These are phyloP conservation scores for Ascochyta clinopodiicola DNA, from an alignment of 2,329 filamentous ascomycete genomes.

Conservation along the genomic window DNA sequence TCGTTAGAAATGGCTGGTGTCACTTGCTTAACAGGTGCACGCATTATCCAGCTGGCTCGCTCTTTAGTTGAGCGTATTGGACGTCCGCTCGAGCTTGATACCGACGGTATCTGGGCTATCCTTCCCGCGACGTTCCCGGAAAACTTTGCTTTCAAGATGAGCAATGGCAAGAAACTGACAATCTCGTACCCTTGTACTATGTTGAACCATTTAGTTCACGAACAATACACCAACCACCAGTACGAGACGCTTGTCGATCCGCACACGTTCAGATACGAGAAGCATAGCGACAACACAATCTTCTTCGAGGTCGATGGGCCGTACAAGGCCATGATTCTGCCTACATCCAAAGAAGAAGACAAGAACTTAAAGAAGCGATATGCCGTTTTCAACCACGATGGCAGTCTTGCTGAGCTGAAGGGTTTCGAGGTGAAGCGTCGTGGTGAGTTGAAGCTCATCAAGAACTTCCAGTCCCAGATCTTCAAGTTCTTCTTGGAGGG, in stretches of 20 bases:
- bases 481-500: conserved; percentile 99
- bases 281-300: conserved; percentile 97
- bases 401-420: conserved; percentile 92
- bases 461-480: conserved; percentile 98
- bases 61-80: conserved; percentile 93
- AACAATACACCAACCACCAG: conserved; percentile 93
- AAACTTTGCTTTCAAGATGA: conserved; percentile 92
- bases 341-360: conserved; percentile 97
- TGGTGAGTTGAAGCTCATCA: conserved; percentile 98
- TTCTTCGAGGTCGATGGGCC: conserved; percentile 99
- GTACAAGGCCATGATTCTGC: conserved; percentile 95
- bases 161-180: conserved; percentile 93
- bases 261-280: conserved; percentile 86
- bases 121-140: conserved; percentile 94
- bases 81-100: conserved; percentile 90
- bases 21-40: conserved; percentile 93
- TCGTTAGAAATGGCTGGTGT: conserved; percentile 99
- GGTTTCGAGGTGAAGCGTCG: conserved; percentile 97
- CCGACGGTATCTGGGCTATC: conserved; percentile 99
- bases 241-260: conserved; percentile 89
- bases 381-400: conserved; percentile 98
- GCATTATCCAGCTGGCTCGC: conserved; percentile 95
- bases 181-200: conserved; percentile 99
- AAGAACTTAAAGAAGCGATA: conserved; percentile 99
- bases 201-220: conserved; percentile 97